Base-by-base conservation (phyloP, 805 yeast species). In the Wickerhamiella spandovensis region DNA sequence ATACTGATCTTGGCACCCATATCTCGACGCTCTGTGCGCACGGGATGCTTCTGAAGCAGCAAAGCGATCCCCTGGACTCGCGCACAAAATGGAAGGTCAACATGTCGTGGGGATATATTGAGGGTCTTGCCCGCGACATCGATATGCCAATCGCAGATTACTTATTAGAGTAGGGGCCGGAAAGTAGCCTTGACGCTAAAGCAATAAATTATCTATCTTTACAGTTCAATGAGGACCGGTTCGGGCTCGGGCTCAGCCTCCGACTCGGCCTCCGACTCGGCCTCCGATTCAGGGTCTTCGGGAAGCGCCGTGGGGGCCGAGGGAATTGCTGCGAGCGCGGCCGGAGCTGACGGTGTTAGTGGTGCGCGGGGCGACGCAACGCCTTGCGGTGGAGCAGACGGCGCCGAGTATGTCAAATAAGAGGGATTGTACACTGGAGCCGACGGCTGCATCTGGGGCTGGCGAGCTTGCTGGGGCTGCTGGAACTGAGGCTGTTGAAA, bases 31-130 rank as follows among this genome's bases (percentile, higher is more conserved):
- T 82, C 49, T 67, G 73, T 23, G 68, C 82, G 0, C 69, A 79
- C 55, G 79, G 79, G 32, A 61, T 81, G 51, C 59, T 72, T 60
- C 63, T 74, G 56, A 54, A 71, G 55, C 53, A 70, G 56, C 56
- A 66, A 44, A 60, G 64, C 13, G 88, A 82, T 59, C 74, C 75
- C 22, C 66, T 87, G 42, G 82, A 78, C 49, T 77, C 87, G 18
- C 76, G 77, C 51, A 75, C 84, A 1, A 77, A 81, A 58, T 88
- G 95, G 95, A 81, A 76, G 61, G 79, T 86, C 53, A 84, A 84
- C 58, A 77, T 82, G 8, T 73, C 78, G 42, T 87, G 86, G 84
- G 74, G 73, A 32, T 72, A 78, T 7, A 74, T 83, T 10, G 72
- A 73, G 53, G 71, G 72, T 46, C 69, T 87, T 38, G 79, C 95